Conservation (phyloP, 2,329 filamentous ascomycete species). For the Xylaria sp. region DNA sequence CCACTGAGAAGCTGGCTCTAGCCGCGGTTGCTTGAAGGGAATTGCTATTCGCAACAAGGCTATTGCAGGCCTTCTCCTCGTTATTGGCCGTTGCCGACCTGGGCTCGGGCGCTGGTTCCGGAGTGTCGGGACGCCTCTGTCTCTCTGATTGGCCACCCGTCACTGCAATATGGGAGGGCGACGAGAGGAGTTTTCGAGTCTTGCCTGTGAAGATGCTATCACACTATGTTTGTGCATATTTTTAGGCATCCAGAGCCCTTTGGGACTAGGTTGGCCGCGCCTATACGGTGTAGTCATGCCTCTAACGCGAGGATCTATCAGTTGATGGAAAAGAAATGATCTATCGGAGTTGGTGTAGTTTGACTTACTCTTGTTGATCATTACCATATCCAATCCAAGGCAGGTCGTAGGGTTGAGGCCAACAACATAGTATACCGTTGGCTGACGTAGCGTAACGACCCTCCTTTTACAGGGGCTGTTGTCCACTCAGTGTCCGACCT, state of each 20-base stretch:
- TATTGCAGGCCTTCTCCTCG: background rate
- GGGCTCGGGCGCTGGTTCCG: conserved; percentile 12
- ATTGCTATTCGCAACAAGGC: background rate
- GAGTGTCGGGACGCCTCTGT: conserved; percentile 12
- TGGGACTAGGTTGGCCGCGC: background rate
- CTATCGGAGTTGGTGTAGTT: conserved; percentile 7
- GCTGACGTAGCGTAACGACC: conserved; percentile 8
- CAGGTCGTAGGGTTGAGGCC: conserved; percentile 7
- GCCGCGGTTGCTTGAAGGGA: conserved; percentile 11
- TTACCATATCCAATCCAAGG: conserved; percentile 4
- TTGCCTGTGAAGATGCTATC: conserved; percentile 3
- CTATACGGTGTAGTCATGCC: background rate
- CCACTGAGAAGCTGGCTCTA: conserved; percentile 18
- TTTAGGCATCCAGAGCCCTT: background rate
- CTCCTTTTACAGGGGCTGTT: background rate
- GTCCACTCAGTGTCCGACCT: background rate
- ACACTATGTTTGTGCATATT: background rate
- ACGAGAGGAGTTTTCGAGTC: conserved; percentile 5
- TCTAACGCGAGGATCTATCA: background rate
- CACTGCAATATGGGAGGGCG: conserved; percentile 1
- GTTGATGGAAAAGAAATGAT: conserved; percentile 2
- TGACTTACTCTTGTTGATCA: conserved; percentile 8
- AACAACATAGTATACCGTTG: conserved; percentile 1
- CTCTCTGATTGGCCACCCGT: conserved; percentile 6
- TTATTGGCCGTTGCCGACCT: conserved; percentile 16